phyloP scores from a whole-genome alignment of 257 asterid species.

The Eustoma russellianum region DNA sequence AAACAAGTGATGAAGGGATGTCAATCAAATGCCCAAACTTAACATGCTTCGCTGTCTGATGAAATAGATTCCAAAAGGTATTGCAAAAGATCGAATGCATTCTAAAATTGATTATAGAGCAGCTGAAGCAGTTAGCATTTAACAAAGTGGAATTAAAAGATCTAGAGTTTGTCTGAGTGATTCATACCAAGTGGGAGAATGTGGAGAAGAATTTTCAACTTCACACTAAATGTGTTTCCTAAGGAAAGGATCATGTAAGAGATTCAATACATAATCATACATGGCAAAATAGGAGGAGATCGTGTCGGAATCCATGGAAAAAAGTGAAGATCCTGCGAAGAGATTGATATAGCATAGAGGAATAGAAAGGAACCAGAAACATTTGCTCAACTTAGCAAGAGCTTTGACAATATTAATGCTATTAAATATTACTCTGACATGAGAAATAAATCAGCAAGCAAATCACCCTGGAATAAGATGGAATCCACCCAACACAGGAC shows the following conservation, averaged over 20 bases:
- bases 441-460: constrained; percentile 4
- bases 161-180: background rate
- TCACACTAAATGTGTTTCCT: background rate
- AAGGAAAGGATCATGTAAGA: background rate
- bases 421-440: constrained; percentile 3
- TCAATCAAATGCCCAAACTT: no score
- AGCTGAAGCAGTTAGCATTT: background rate
- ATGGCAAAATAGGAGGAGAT: background rate
- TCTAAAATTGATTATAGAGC: background rate
- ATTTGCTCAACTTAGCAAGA: constrained; percentile 3
- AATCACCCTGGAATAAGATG: constrained; percentile 15
- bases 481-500: constrained; percentile 12
- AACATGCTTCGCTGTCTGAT: no score
- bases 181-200: background rate
- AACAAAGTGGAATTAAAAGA: background rate
- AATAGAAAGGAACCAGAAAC: background rate
- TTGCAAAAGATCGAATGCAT: no score
- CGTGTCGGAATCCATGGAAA: background rate
- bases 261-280: background rate
- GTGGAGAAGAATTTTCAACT: background rate
- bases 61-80: no score
- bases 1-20: no score
- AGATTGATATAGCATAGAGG: background rate
- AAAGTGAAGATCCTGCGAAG: constrained; percentile 8
- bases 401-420: background rate